Evolutionary conservation across 805 yeast genomes (phyloP).

Genomic region (Lipomyces japonicus): DNA sequence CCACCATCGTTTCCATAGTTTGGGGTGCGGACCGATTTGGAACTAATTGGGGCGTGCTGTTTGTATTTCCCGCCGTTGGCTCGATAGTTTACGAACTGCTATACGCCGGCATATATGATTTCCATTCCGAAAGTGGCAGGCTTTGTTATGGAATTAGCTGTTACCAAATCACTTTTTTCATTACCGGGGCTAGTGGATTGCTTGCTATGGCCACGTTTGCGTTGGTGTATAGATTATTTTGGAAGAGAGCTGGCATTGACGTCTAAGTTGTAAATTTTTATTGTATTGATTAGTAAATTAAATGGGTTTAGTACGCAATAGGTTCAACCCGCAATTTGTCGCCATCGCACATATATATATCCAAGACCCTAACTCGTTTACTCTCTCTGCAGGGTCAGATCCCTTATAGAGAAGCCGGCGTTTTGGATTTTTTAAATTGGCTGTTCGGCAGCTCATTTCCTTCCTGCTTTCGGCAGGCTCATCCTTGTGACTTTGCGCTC

Average conservation of each 20-base stretch:
- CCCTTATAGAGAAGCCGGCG: too few relatives aligned
- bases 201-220: conserved; percentile 23
- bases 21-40: conserved; percentile 91
- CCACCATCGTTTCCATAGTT: conserved; percentile 73
- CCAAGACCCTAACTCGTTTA: too few relatives aligned
- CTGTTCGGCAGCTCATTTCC: neutral
- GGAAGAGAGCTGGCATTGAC: conserved; percentile 16
- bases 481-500: neutral
- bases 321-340: too few relatives aligned
- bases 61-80: conserved; percentile 85
- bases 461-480: neutral
- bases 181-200: conserved; percentile 32
- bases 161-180: conserved; percentile 32
- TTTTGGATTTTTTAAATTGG: neutral
- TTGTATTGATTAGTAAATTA: too few relatives aligned
- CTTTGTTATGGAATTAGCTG: conserved; percentile 29
- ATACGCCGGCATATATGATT: conserved; percentile 64
- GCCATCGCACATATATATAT: too few relatives aligned
- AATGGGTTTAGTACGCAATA: too few relatives aligned
- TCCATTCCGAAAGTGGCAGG: conserved; percentile 33
- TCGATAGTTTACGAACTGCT: conserved; percentile 62
- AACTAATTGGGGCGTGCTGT: conserved; percentile 86
- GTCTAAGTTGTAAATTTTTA: too few relatives aligned
- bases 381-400: too few relatives aligned
- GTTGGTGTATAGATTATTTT: conserved; percentile 18